Evolutionary conservation across 2,329 filamentous ascomycete species (phyloP), one percentile per base, ranked within the genome.

Genomic region (Xylariaceae sp.): DNA sequence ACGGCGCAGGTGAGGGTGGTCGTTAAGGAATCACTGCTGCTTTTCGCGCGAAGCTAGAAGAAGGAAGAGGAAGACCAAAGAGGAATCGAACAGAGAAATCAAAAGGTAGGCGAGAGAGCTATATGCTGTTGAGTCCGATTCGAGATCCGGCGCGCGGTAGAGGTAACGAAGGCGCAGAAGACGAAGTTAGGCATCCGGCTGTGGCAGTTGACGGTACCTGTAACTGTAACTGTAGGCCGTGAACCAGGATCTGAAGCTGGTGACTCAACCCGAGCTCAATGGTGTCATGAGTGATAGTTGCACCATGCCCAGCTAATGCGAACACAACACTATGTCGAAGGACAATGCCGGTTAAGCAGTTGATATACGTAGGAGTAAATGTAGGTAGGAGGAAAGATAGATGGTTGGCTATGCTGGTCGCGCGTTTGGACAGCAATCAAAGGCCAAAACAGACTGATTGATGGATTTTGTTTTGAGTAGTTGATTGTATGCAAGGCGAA

Each of bases 221-320:
- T 52, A 37, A 50, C 37, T 19, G 40, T 41, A 37, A 58, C 47
- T 41, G 51, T 44, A 44, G 39, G 58, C 57, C 56, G 61, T 64
- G 43, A 50, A 63, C 58, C 56, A 58, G 41, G 57, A 67, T 49
- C 67, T 60, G 45, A 67, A 63, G 62, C 60, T 63, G 58, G 65
- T 61, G 60, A 70, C 64, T 69, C 64, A 67, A 64, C 62, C 66
- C 45, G 47, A 65, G 65, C 66, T 68, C 61, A 47, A 63, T 61
- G 61, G 58, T 65, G 58, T 65, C 65, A 66, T 69, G 52, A 59
- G 53, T 28, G 16, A 62, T 44, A 34, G 52, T 55, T 64, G 59
- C 46, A 69, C 61, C 66, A 68, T 68, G 46, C 65, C 66, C 53
- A 58, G 48, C 43, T 34, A 37, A 45, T 47, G 46, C 47, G 47